Evolutionary conservation across 371 early-diverging fungal genomes (phyloP).

Genomic region (Mucor mucedo): DNA sequence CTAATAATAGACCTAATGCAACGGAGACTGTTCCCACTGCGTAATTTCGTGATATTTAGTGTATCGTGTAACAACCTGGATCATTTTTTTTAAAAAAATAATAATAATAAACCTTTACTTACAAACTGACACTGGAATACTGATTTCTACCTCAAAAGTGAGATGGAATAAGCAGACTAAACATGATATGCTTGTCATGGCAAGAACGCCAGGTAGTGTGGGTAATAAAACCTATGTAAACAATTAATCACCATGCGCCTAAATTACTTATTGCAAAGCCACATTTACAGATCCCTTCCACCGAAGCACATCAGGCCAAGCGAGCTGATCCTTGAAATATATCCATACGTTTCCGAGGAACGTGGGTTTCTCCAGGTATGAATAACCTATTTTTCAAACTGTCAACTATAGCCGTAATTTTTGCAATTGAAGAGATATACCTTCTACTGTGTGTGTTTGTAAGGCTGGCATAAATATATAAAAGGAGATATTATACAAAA

Average conservation of each 20-base stretch:
- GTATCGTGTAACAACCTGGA: background rate
- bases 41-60: background rate
- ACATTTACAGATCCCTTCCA: slow-evolving; percentile 50
- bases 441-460: slow-evolving; percentile 29
- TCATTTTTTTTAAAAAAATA: background rate
- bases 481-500: slow-evolving; percentile 7
- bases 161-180: slow-evolving; percentile 35
- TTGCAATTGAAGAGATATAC: slow-evolving; percentile 8
- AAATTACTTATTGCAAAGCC: background rate
- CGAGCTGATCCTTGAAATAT: slow-evolving; percentile 23
- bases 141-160: slow-evolving; percentile 27
- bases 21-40: slow-evolving; percentile 41
- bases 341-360: slow-evolving; percentile 4
- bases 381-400: slow-evolving; percentile 17
- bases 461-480: slow-evolving; percentile 19
- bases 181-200: slow-evolving; percentile 36
- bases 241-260: background rate
- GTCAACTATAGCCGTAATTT: background rate
- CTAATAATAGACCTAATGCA: slow-evolving; percentile 74
- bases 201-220: slow-evolving; percentile 36
- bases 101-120: slow-evolving; percentile 16
- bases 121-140: slow-evolving; percentile 49
- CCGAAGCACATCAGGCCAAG: slow-evolving; percentile 48
- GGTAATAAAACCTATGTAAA: slow-evolving; percentile 38
- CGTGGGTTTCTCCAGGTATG: slow-evolving; percentile 25